These are phyloP conservation scores for Pestalotiopsis sp. DNA, from an alignment of 2,329 filamentous ascomycete species.

Conservation along the genomic window DNA sequence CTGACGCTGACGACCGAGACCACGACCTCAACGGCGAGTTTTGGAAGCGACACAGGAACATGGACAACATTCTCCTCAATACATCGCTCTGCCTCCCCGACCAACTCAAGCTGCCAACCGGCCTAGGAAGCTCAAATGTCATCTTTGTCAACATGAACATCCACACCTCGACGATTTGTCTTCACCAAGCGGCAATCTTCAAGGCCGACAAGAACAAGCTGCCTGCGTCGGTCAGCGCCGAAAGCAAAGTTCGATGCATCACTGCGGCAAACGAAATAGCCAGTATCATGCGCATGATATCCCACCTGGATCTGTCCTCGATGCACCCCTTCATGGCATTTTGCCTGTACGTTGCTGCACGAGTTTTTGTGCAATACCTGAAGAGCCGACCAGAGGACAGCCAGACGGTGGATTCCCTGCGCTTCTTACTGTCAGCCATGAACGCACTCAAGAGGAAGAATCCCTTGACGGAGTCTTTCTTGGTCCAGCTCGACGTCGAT, in stretches of 20 bases:
- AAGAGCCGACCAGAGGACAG: conserved; percentile 88
- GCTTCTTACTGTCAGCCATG: conserved; percentile 90
- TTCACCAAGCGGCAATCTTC: conserved; percentile 98
- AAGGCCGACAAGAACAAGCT: conserved; percentile 90
- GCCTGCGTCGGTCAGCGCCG: conserved; percentile 74
- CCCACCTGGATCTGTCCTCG: conserved; percentile 83
- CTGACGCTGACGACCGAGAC: conserved; percentile 78
- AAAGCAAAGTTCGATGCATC: conserved; percentile 92
- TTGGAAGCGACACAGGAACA: conserved; percentile 87
- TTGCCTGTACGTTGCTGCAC: conserved; percentile 91
- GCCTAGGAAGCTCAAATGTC: conserved; percentile 78
- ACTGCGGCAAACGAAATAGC: conserved; percentile 93
- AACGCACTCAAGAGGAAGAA: conserved; percentile 86
- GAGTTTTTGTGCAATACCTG: conserved; percentile 95
- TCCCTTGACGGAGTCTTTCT: conserved; percentile 89
- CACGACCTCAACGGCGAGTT: conserved; percentile 90
- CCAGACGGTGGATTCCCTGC: conserved; percentile 77
- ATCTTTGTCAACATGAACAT: conserved; percentile 97
- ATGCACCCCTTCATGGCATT: conserved; percentile 97
- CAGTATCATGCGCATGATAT: conserved; percentile 93
- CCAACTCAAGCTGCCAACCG: conserved; percentile 76
- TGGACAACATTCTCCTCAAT: conserved; percentile 90
- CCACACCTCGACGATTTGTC: conserved; percentile 91
- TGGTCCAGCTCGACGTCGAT: conserved; percentile 91
- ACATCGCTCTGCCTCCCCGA: conserved; percentile 82